phyloP scores from a whole-genome alignment of 129 eudicot genomes.

The Logfia minima region DNA sequence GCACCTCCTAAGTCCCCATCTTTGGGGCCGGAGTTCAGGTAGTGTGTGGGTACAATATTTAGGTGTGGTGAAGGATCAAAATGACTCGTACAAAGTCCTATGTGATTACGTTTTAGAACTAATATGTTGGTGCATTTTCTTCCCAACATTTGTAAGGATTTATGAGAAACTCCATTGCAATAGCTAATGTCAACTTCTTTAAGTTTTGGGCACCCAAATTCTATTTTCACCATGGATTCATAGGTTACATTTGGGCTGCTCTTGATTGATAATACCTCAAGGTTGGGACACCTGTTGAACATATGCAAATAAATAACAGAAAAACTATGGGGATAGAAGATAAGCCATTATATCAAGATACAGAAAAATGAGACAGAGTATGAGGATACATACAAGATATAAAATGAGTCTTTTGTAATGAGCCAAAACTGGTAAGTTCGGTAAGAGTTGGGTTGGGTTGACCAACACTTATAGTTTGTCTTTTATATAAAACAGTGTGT shows the following conservation, averaged over 20 bases:
- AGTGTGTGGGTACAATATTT: constrained; percentile 64
- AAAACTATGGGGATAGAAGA: neutral
- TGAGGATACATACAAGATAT: no score
- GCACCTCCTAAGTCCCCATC: constrained; percentile 89
- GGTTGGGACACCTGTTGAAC: constrained; percentile 72
- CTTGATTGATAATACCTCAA: constrained; percentile 70
- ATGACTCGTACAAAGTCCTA: constrained; percentile 42
- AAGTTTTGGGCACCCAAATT: constrained; percentile 70
- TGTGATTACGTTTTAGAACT: constrained; percentile 56
- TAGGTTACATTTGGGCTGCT: constrained; percentile 75
- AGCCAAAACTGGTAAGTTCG: neutral
- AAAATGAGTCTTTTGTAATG: neutral
- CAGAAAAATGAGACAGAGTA: neutral
- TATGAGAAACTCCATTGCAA: constrained; percentile 83
- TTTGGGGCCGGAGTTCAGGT: constrained; percentile 73
- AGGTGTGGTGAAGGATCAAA: constrained; percentile 70
- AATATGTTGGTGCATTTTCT: constrained; percentile 51
- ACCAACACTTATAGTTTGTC: no score
- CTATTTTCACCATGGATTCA: constrained; percentile 48
- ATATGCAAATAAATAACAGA: neutral
- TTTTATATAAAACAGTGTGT: no score
- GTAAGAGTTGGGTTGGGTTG: no score
- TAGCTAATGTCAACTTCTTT: constrained; percentile 81
- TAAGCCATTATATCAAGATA: neutral
- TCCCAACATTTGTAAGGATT: constrained; percentile 56